Evolutionary conservation across 2,329 filamentous ascomycete species (phyloP), one percentile per base, ranked within the genome.

Genomic region (Samsoniella hepiali): DNA sequence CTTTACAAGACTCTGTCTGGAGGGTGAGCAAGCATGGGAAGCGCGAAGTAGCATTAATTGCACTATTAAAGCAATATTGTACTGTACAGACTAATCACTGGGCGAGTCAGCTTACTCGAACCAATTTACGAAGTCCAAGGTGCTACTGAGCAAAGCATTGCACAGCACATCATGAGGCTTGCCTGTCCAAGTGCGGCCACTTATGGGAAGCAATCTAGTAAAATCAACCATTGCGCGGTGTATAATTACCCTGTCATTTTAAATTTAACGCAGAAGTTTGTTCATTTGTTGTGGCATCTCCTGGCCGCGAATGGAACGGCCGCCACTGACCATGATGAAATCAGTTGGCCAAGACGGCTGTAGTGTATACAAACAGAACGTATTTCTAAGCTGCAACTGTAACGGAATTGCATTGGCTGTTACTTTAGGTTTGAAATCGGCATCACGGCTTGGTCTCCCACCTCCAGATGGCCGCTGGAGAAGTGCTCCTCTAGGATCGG

Each of bases 401-500:
- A 11, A 15, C 9, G 8, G 5, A 22, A 45, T 22, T 3, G 17
- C 44, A 4, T 11, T 32, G 17, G n/a, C 13, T 10, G 32, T 17
- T 15, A 8, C 38, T 32, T 10, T 58, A 5, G 27, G 36, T 36
- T 59, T 51, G 61, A 60, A 9, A 61, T 38, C 34, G 60, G 15
- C 6, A 65, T 50, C 7, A 63, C 49, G 1, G 60, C 60, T 36
- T 65, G 49, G 31, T 55, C 56, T 17, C 55, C 55, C n/a, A 65
- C 50, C 34, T 65, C 60, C 31, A 50, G 31, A 15, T 32, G 40
- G 22, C 49, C 15, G 27, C 34, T 45, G 7, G 55, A 27, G 15
- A 65, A 63, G 29, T 65, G 64, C 34, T 59, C 60, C 34, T 54
- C 11, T 6, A 63, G 15, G 5, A 65, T 11, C 9, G 55, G 60